Percentiles rank a stretch among this genome's conserved stretches.
Conservation (phyloP, 495 filamentous ascomycete species). For the Penicillium antarcticum region DNA sequence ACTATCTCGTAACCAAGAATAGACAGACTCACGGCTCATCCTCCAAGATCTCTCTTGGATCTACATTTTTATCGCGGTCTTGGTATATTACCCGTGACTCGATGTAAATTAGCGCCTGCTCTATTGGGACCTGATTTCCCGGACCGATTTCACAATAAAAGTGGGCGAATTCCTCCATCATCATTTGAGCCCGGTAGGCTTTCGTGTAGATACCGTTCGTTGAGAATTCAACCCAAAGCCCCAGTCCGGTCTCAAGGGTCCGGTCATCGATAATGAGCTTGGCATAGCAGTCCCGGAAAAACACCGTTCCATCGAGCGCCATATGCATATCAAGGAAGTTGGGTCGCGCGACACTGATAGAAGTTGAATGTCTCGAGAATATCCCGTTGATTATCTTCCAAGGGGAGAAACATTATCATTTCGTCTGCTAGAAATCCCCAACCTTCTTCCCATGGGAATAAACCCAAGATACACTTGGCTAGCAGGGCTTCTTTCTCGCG, state of each 20-base stretch:
- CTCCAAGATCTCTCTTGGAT: conserved; percentile 5
- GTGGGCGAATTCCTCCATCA: not conserved
- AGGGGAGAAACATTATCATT: conserved; percentile 1
- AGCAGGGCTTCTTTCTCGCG: conserved; percentile 7
- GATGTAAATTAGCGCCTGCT: not conserved
- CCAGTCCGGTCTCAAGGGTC: conserved; percentile 10
- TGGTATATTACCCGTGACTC: not conserved
- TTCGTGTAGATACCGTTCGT: conserved; percentile 1
- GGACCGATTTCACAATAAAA: not conserved
- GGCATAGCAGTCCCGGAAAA: conserved; percentile 4
- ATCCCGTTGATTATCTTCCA: conserved; percentile 7
- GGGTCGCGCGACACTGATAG: conserved; percentile 11
- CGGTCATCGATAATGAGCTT: conserved; percentile 14
- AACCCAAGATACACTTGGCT: conserved; percentile 1
- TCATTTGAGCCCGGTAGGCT: conserved; percentile 2
- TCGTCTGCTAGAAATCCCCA: not conserved
- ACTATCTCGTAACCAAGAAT: not conserved
- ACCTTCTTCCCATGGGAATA: conserved; percentile 7
- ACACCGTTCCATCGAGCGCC: conserved; percentile 9
- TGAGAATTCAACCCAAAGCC: conserved; percentile 10
- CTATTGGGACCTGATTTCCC: not conserved
- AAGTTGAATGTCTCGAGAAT: conserved; percentile 10
- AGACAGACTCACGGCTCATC: conserved; percentile 7
- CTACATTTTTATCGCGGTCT: not conserved
- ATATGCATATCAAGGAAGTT: conserved; percentile 13